phyloP scores from a whole-genome alignment of 208 protist genomes.

The Leishmania braziliensis region DNA sequence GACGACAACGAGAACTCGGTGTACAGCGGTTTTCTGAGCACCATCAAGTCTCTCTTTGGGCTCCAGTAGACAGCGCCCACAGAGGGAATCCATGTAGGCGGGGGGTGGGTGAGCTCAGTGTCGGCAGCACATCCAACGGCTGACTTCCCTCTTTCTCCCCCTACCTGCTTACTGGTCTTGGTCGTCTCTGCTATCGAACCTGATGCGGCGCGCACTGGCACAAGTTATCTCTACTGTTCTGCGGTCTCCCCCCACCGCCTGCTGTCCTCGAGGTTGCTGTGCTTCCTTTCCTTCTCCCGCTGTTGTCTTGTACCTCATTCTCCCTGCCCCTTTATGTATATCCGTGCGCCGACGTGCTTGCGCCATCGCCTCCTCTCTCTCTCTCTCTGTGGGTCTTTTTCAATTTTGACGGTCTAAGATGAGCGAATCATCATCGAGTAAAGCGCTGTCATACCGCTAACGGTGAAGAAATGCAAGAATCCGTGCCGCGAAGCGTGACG shows the following conservation, averaged over 20 bases:
- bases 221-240: neutral
- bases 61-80: slow-evolving; percentile 16
- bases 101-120: neutral
- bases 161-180: neutral
- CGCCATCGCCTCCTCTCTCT: neutral
- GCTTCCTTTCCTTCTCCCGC: neutral
- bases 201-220: neutral
- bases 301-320: neutral
- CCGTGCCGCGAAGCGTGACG: neutral
- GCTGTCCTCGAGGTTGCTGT: neutral
- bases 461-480: neutral
- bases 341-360: neutral
- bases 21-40: slow-evolving; percentile 39
- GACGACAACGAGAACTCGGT: slow-evolving; percentile 79
- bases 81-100: neutral
- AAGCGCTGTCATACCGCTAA: neutral
- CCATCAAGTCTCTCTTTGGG: slow-evolving; percentile 66
- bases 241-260: too few relatives aligned
- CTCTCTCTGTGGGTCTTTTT: too few relatives aligned
- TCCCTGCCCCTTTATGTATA: too few relatives aligned
- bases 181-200: neutral
- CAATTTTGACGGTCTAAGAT: neutral
- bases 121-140: too few relatives aligned
- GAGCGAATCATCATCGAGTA: neutral
- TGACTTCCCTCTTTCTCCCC: neutral